These are phyloP conservation scores for Zygosaccharomyces bisporus DNA, from an alignment of 805 yeast genomes.

Conservation along the genomic window DNA sequence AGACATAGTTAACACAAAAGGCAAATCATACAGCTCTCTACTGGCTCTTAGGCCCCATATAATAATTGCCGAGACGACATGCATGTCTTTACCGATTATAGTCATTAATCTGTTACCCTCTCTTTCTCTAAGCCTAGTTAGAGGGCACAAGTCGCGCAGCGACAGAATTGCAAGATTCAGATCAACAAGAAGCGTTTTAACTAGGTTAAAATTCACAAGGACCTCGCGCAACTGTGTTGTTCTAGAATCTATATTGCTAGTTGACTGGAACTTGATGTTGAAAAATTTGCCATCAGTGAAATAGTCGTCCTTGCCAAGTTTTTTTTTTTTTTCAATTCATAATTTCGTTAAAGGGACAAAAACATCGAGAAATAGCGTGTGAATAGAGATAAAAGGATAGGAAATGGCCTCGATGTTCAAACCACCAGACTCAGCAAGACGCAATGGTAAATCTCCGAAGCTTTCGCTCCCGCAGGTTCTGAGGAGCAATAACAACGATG, in stretches of 20 bases:
- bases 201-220: neutral
- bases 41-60: too few species aligned
- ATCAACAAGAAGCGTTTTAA: constrained; percentile 1
- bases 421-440: constrained; percentile 43
- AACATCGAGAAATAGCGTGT: neutral
- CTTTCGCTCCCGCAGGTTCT: constrained; percentile 41
- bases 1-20: too few species aligned
- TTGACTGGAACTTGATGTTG: neutral
- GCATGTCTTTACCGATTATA: neutral
- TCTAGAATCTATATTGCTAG: neutral
- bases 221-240: neutral
- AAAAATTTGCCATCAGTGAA: neutral
- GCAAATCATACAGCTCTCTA: too few species aligned
- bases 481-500: constrained; percentile 20
- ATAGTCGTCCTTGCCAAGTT: neutral
- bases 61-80: too few species aligned
- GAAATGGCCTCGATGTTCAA: constrained; percentile 34
- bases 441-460: constrained; percentile 42
- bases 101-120: constrained; percentile 2
- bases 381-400: neutral
- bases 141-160: constrained; percentile 7
- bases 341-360: neutral
- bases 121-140: constrained; percentile 6
- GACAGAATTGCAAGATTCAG: constrained; percentile 1
- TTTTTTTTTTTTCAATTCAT: neutral